Conservation (phyloP, 1,139 yeast species). For the Scheffersomyces quercinus region DNA sequence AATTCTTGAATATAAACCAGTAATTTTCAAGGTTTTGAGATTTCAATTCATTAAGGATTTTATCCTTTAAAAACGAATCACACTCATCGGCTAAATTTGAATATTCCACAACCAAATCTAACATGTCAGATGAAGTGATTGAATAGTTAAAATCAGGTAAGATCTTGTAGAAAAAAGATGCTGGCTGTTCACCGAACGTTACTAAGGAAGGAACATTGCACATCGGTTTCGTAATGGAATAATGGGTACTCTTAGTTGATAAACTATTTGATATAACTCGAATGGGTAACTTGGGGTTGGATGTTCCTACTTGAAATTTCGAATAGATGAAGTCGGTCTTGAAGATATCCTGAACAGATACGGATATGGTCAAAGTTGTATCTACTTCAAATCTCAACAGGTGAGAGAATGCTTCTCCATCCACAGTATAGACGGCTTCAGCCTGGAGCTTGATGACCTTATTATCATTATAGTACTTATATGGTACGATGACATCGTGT, state of each 20-base stretch:
- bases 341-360: slow-evolving; percentile 77
- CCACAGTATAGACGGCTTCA: slow-evolving; percentile 28
- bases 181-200: slow-evolving; percentile 72
- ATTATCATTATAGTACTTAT: slow-evolving; percentile 24
- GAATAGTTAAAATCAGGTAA: slow-evolving; percentile 20
- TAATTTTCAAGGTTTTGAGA: slow-evolving; percentile 14
- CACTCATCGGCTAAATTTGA: slow-evolving; percentile 49
- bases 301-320: slow-evolving; percentile 66
- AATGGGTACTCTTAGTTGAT: slow-evolving; percentile 34
- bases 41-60: slow-evolving; percentile 7
- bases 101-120: slow-evolving; percentile 47
- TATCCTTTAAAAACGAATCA: slow-evolving; percentile 13
- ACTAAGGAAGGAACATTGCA: slow-evolving; percentile 31
- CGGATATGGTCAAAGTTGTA: slow-evolving; percentile 58
- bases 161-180: slow-evolving; percentile 59
- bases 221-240: slow-evolving; percentile 28
- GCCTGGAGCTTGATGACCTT: slow-evolving; percentile 31
- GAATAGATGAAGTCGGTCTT: slow-evolving; percentile 57
- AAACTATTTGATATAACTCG: slow-evolving; percentile 50
- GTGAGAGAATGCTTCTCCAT: slow-evolving; percentile 23
- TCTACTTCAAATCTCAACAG: slow-evolving; percentile 38
- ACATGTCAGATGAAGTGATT: slow-evolving; percentile 31
- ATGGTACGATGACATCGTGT: slow-evolving; percentile 21
- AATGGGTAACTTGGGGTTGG: slow-evolving; percentile 53
- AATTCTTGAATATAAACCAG: slow-evolving; percentile 27